phyloP scores from a whole-genome alignment of 2,329 filamentous ascomycete species.

The Fusarium luffae region DNA sequence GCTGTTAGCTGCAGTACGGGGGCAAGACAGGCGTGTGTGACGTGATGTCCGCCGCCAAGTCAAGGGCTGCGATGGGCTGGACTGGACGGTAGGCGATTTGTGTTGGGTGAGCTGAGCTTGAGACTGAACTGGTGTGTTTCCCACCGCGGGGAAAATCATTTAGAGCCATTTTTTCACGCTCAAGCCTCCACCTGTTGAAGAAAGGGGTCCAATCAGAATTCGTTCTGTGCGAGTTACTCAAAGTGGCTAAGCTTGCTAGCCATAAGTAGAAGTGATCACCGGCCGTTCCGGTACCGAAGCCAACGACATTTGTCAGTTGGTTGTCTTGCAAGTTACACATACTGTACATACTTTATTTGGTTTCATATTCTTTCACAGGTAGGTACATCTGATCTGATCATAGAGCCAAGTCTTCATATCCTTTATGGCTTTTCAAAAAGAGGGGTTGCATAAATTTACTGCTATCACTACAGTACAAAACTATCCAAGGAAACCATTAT shows the following conservation, averaged over 20 bases:
- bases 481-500: background rate
- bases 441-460: background rate
- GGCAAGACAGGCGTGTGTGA: conserved; percentile 1
- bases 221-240: conserved; percentile 24
- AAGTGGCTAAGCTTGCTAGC: conserved; percentile 10
- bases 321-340: background rate
- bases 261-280: conserved; percentile 2
- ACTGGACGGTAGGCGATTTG: background rate
- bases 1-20: background rate
- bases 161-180: background rate
- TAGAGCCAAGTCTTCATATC: background rate
- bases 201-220: conserved; percentile 18
- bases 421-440: background rate
- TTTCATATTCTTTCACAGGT: background rate
- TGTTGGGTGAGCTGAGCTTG: background rate
- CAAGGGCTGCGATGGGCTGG: background rate
- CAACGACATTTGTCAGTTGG: background rate
- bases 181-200: background rate
- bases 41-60: conserved; percentile 1
- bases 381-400: background rate
- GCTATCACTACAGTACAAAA: background rate
- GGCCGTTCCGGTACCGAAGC: background rate
- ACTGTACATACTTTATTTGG: background rate
- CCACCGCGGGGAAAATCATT: background rate
- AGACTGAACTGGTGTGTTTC: background rate